phyloP scores from a whole-genome alignment of 1,284 basidiomycete species.

The Irpex lacteus region DNA sequence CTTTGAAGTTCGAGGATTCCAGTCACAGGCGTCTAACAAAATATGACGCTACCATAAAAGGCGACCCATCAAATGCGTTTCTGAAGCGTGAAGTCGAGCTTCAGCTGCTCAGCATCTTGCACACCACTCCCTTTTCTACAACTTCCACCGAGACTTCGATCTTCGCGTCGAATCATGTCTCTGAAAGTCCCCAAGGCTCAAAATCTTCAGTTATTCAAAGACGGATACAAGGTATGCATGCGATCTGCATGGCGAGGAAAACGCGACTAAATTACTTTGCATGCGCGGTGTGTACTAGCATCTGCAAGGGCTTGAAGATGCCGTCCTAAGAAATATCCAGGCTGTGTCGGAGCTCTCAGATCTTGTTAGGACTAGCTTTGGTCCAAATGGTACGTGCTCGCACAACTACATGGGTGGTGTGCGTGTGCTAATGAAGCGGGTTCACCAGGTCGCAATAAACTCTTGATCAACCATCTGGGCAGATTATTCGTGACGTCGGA shows the following conservation, averaged over 20 bases:
- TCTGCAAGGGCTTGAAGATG: constrained; percentile 89
- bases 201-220: constrained; percentile 92
- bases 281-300: constrained; percentile 50
- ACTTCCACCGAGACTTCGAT: background rate
- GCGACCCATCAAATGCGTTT: background rate
- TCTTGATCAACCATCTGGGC: constrained; percentile 95
- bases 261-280: constrained; percentile 2
- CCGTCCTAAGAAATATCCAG: constrained; percentile 92
- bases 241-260: background rate
- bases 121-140: background rate
- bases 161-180: constrained; percentile 55
- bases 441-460: constrained; percentile 82
- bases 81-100: background rate
- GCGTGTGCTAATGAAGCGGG: background rate
- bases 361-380: constrained; percentile 95
- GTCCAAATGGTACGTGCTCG: constrained; percentile 79
- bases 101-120: background rate
- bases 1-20: background rate
- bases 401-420: too few species aligned
- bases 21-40: background rate
- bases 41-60: background rate
- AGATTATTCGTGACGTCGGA: constrained; percentile 97
- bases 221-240: constrained; percentile 81
- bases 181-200: constrained; percentile 92
- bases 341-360: constrained; percentile 93